Conservation (phyloP, 2,329 filamentous ascomycete genomes). For the Epichloe elymi region DNA sequence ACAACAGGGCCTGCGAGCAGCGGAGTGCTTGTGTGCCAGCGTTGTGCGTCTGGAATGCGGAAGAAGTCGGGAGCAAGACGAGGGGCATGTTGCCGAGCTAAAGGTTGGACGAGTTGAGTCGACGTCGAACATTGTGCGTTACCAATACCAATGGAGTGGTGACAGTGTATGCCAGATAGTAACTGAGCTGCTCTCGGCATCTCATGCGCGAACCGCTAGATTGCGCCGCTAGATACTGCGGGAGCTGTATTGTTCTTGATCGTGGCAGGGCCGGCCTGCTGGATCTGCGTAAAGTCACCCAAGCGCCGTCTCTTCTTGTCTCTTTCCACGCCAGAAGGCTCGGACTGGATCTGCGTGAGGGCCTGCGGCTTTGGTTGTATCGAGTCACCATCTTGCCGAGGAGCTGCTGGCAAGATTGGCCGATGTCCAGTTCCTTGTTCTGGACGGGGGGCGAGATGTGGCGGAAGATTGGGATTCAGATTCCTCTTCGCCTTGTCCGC, state of each 20-base stretch:
- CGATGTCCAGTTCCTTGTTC: conserved; percentile 5
- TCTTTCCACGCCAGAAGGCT: neutral
- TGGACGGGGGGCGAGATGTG: conserved; percentile 21
- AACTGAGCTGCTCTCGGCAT: neutral
- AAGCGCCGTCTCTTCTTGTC: conserved; percentile 4
- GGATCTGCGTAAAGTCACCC: neutral
- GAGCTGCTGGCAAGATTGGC: conserved; percentile 8
- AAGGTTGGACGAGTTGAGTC: neutral
- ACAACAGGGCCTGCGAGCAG: too few relatives aligned
- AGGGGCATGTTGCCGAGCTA: neutral
- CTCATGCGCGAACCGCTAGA: conserved; percentile 4
- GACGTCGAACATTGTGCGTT: neutral
- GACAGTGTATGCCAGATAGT: neutral
- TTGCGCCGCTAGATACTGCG: conserved; percentile 3
- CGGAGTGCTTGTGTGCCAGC: too few relatives aligned
- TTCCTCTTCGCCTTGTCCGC: conserved; percentile 26
- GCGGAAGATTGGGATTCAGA: conserved; percentile 19
- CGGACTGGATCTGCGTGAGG: neutral
- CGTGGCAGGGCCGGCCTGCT: neutral
- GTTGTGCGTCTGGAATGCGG: neutral
- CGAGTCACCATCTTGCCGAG: neutral
- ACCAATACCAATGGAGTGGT: neutral
- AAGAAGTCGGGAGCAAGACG: neutral
- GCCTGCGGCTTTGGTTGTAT: neutral
- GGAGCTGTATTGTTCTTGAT: neutral